Conservation (phyloP, 208 protist genomes). For the Trypanosoma boissoni region DNA sequence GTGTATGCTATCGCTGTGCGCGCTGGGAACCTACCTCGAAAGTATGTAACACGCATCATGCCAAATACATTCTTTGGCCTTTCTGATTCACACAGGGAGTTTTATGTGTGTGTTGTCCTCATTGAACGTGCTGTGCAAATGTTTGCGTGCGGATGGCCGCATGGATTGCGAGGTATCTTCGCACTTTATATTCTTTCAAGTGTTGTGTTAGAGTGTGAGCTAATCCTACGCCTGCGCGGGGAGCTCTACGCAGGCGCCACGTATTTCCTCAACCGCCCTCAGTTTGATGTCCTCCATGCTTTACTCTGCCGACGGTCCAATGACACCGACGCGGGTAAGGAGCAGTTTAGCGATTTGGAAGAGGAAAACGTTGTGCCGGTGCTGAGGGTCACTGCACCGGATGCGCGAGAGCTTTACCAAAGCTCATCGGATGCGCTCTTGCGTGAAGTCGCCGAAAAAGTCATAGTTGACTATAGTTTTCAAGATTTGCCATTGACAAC, state of each 20-base stretch:
- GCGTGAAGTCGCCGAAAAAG: slow-evolving; percentile 14
- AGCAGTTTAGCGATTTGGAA: no score
- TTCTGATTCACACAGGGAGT: slow-evolving; percentile 48
- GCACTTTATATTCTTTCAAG: slow-evolving; percentile 50
- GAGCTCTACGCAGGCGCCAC: slow-evolving; percentile 29
- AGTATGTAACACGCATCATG: slow-evolving; percentile 46
- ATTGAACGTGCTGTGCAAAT: slow-evolving; percentile 52
- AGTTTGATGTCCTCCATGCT: slow-evolving; percentile 33
- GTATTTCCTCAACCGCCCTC: slow-evolving; percentile 34
- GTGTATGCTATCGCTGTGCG: slow-evolving; percentile 47
- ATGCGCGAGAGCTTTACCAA: no score
- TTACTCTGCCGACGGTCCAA: slow-evolving; percentile 21
- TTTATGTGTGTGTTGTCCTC: slow-evolving; percentile 65
- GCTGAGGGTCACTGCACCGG: no score
- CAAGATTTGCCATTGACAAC: not conserved
- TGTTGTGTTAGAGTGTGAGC: slow-evolving; percentile 22
- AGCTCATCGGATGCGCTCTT: slow-evolving; percentile 33
- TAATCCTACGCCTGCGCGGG: slow-evolving; percentile 29
- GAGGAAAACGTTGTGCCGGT: no score
- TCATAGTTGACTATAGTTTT: not conserved
- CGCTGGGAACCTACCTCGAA: slow-evolving; percentile 34
- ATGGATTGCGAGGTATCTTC: slow-evolving; percentile 50
- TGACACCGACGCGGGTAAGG: no score
- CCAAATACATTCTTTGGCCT: slow-evolving; percentile 66
- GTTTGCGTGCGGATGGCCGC: slow-evolving; percentile 66